Base-by-base conservation (phyloP, 2,329 filamentous ascomycete species). In the Plectosphaerella cucumerina region DNA sequence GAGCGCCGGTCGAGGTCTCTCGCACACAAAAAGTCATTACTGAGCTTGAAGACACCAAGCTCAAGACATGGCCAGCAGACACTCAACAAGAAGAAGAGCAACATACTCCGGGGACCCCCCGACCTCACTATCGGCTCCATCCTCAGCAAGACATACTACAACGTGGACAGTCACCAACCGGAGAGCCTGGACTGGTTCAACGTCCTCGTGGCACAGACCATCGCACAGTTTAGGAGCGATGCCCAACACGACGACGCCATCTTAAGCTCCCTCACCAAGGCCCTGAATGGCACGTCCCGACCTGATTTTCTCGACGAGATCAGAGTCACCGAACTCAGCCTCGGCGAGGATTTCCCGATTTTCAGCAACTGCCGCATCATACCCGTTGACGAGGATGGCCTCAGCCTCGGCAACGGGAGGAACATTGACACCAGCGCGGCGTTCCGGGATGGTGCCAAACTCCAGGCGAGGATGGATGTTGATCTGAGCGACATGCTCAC, bases 181-280 rank as follows among this genome's bases (percentile, higher is more conserved):
- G 94, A 99, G 70, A 95, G 89, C 52, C 72, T 99, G 54, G 94
- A 99, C 70, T 99, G 94, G 94, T 97, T 99, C 78, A 99, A 99
- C 65, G 94, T 99, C 22, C 77, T 99, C 50, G 86, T 97, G 48
- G 94, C 92, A 2, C 94, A 99, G 71, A 96, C 94, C 0, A 95
- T 99, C 58, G 93, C 94, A 1, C 94, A 99, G 68, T 89, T 97
- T 61, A 81, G 94, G 53, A 90, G 88, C 59, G 95, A 97, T 62
- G 94, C 94, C 2, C 89, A 95, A 60, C 85, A 94, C 57, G 88
- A 97, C 59, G 90, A 94, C 64, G 90, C 90, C 4, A 95, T 99
- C 39, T 80, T 99, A 26, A 86, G 81, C 23, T 94, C 89, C 6
- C 73, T 99, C 37, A 95, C 86, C 1, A 89, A 89, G 49, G 82